phyloP scores from a whole-genome alignment of 371 early-diverging fungal species.

The Syncephalis plumigaleata region DNA sequence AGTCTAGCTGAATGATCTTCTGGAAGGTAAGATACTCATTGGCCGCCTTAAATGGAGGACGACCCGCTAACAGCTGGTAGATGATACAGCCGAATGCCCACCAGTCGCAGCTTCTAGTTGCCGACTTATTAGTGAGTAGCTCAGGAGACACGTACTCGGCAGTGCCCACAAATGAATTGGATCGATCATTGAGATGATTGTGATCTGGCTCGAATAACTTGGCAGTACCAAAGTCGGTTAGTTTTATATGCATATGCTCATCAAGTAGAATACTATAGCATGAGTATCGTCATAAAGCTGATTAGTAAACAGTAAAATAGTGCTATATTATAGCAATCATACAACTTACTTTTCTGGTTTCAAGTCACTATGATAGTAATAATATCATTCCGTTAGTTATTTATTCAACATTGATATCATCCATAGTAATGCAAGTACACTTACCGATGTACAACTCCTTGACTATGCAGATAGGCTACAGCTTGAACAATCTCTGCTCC shows the following conservation, averaged over 20 bases:
- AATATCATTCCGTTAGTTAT: not conserved
- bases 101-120: slow-evolving; percentile 66
- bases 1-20: slow-evolving; percentile 75
- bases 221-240: slow-evolving; percentile 95
- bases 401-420: not conserved
- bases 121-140: slow-evolving; percentile 71
- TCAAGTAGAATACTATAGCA: slow-evolving; percentile 61
- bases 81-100: slow-evolving; percentile 98
- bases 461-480: slow-evolving; percentile 67
- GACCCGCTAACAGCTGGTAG: slow-evolving; percentile 84
- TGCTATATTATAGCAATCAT: too few species aligned
- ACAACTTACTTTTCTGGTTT: slow-evolving; percentile 68
- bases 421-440: too few species aligned
- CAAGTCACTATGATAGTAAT: slow-evolving; percentile 36
- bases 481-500: slow-evolving; percentile 74
- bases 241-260: slow-evolving; percentile 70
- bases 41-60: slow-evolving; percentile 88
- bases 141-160: slow-evolving; percentile 97
- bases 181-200: slow-evolving; percentile 11
- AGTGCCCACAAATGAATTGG: slow-evolving; percentile 91
- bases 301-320: slow-evolving; percentile 12
- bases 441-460: slow-evolving; percentile 63
- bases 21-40: slow-evolving; percentile 95
- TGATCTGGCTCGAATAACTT: slow-evolving; percentile 33
- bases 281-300: too few species aligned